Percentiles rank a stretch among this genome's conserved stretches.
These are phyloP conservation scores for Hepatocystis sp. DNA, from an alignment of 169 alveolate genomes.

Conservation along the genomic window DNA sequence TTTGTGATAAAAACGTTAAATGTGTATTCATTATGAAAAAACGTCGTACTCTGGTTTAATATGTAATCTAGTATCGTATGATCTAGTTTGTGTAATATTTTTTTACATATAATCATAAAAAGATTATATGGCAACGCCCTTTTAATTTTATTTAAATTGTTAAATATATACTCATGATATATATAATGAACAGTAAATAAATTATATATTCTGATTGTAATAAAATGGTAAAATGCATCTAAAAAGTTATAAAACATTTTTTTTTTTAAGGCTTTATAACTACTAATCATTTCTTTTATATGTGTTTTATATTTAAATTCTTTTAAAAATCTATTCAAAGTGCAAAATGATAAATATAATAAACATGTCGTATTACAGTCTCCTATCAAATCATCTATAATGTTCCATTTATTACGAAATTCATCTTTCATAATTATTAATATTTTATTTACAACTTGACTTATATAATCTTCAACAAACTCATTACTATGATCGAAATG, in stretches of 20 bases:
- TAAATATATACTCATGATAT: conserved; percentile 58
- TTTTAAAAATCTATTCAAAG: conserved; percentile 19
- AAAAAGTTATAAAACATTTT: conserved; percentile 58
- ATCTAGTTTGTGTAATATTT: conserved; percentile 41
- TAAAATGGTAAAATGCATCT: conserved; percentile 71
- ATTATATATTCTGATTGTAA: conserved; percentile 62
- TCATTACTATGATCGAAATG: conserved; percentile 1
- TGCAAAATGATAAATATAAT: conserved; percentile 33
- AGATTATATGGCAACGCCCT: conserved; percentile 19
- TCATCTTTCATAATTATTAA: conserved; percentile 59
- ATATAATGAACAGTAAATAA: conserved; percentile 26
- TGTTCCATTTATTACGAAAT: conserved; percentile 64
- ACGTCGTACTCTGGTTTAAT: conserved; percentile 27
- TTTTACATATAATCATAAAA: conserved; percentile 14
- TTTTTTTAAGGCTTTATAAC: conserved; percentile 41
- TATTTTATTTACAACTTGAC: conserved; percentile 45
- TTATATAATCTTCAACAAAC: conserved; percentile 38
- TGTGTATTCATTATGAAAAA: conserved; percentile 39
- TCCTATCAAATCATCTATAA: conserved; percentile 58
- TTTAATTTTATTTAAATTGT: conserved; percentile 47
- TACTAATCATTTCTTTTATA: conserved; percentile 39
- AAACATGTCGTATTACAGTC: conserved; percentile 42
- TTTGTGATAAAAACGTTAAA: conserved; percentile 33
- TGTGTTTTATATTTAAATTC: conserved; percentile 19
- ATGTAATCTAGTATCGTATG: conserved; percentile 23